Percentiles rank a stretch among this genome's conserved stretches.
These are phyloP conservation scores for Kwoniella sp. DNA, from an alignment of 768 basidiomycete species.

Conservation along the genomic window DNA sequence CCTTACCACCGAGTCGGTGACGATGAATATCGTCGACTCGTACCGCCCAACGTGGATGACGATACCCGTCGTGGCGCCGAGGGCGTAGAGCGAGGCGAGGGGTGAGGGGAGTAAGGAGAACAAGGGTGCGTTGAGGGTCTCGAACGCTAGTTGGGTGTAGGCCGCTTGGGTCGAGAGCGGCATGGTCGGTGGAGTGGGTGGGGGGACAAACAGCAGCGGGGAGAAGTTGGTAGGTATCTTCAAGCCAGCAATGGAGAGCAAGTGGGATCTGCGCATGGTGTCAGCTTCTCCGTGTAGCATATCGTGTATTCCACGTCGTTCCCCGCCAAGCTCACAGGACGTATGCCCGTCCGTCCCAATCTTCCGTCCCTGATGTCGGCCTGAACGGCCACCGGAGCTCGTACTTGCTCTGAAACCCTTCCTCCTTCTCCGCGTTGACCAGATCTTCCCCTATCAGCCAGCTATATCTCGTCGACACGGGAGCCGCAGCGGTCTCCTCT, in stretches of 20 bases:
- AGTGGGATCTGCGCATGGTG: constrained; percentile 24
- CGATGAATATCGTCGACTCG: constrained; percentile 23
- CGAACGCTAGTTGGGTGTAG: constrained; percentile 46
- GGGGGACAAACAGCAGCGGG: constrained; percentile 42
- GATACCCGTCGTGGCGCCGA: constrained; percentile 41
- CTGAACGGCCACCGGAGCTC: constrained; percentile 39
- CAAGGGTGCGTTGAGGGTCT: constrained; percentile 41
- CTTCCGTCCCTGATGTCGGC: constrained; percentile 18
- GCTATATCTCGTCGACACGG: constrained; percentile 1
- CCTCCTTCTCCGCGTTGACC: constrained; percentile 17
- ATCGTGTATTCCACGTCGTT: not conserved
- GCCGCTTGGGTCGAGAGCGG: constrained; percentile 30
- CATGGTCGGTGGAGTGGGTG: constrained; percentile 33
- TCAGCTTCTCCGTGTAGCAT: too few relatives aligned
- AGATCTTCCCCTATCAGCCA: constrained; percentile 37
- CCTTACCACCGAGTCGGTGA: constrained; percentile 40
- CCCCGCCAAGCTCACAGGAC: constrained; percentile 34
- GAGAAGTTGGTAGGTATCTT: constrained; percentile 35
- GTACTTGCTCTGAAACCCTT: constrained; percentile 16
- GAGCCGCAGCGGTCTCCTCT: not conserved
- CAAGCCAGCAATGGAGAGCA: constrained; percentile 29
- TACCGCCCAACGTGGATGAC: constrained; percentile 36
- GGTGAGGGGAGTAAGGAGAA: constrained; percentile 38
- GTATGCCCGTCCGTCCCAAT: constrained; percentile 40
- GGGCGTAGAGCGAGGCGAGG: constrained; percentile 40